Conservation (phyloP, 805 yeast genomes). For the Candida caryicola region DNA sequence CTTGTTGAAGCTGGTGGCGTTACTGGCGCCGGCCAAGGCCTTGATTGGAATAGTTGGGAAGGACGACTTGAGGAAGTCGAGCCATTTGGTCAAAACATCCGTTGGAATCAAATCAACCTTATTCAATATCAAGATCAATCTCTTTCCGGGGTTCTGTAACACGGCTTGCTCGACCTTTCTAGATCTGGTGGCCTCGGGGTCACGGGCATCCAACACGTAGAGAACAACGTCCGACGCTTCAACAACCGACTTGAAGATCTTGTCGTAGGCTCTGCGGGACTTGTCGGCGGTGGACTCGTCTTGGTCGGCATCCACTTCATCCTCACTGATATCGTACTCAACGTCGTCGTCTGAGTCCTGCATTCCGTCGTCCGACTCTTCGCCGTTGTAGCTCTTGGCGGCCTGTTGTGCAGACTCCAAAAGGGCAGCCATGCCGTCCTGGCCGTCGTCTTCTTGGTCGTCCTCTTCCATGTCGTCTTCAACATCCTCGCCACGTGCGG, state of each 20-base stretch:
- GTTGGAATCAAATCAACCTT: slow-evolving; percentile 93
- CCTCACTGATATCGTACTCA: slow-evolving; percentile 43
- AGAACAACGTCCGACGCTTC: slow-evolving; percentile 88
- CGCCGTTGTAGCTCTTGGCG: slow-evolving; percentile 72
- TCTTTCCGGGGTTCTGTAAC: slow-evolving; percentile 71
- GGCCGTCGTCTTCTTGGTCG: slow-evolving; percentile 37
- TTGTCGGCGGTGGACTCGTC: slow-evolving; percentile 55
- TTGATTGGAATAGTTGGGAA: slow-evolving; percentile 92
- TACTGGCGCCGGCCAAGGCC: slow-evolving; percentile 74
- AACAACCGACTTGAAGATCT: slow-evolving; percentile 88
- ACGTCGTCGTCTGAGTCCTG: slow-evolving; percentile 34
- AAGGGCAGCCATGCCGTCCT: slow-evolving; percentile 72
- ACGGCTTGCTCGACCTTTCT: slow-evolving; percentile 89
- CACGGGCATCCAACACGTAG: slow-evolving; percentile 96
- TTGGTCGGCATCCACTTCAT: slow-evolving; percentile 40
- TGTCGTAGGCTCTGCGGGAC: slow-evolving; percentile 89
- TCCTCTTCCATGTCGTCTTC: slow-evolving; percentile 37
- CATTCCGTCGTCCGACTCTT: slow-evolving; percentile 29
- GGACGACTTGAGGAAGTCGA: slow-evolving; percentile 67
- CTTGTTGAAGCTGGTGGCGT: slow-evolving; percentile 66
- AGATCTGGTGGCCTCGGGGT: slow-evolving; percentile 93
- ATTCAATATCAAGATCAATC: slow-evolving; percentile 82
- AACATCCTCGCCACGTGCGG: slow-evolving; percentile 36
- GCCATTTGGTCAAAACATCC: slow-evolving; percentile 79
- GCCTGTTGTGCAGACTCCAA: slow-evolving; percentile 89